Evolutionary conservation across 2,329 filamentous ascomycete species (phyloP).

Genomic region (Neonectria magnoliae): DNA sequence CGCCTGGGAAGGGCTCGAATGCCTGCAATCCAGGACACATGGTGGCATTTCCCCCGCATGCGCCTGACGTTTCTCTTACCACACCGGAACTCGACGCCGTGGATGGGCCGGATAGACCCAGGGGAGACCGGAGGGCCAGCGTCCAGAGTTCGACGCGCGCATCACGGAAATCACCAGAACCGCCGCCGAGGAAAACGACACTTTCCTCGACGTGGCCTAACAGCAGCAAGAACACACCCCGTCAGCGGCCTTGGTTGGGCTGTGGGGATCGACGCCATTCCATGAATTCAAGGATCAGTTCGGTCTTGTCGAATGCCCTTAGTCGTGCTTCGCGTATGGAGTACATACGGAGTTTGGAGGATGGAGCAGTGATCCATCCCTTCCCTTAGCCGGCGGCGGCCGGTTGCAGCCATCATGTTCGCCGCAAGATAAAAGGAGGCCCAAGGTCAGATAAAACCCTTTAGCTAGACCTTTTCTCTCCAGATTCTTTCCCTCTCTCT

Average conservation of each 20-base stretch:
- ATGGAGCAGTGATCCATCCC: constrained; percentile 11
- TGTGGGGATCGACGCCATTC: constrained; percentile 33
- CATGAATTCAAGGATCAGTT: neutral
- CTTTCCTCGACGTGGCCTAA: neutral
- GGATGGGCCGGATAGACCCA: neutral
- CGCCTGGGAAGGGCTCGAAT: neutral
- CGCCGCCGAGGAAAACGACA: neutral
- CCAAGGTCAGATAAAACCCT: constrained; percentile 33
- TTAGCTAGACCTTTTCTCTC: constrained; percentile 7
- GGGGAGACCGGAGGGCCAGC: no score
- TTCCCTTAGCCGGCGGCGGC: constrained; percentile 35
- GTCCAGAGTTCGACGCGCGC: neutral
- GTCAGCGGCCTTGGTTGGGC: neutral
- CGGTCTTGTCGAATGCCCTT: neutral
- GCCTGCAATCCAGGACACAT: neutral
- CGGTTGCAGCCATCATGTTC: constrained; percentile 38
- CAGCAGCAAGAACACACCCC: constrained; percentile 18
- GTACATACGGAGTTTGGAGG: neutral
- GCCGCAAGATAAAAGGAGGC: constrained; percentile 16
- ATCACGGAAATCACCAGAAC: neutral
- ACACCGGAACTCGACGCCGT: neutral
- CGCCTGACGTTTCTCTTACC: constrained; percentile 7
- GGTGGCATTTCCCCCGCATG: neutral
- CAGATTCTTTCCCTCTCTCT: constrained; percentile 4
- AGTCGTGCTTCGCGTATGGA: neutral